Percentiles rank a stretch among this genome's conserved stretches.
phyloP scores from a whole-genome alignment of 805 yeast species.

The Kuraishia ogatae region DNA sequence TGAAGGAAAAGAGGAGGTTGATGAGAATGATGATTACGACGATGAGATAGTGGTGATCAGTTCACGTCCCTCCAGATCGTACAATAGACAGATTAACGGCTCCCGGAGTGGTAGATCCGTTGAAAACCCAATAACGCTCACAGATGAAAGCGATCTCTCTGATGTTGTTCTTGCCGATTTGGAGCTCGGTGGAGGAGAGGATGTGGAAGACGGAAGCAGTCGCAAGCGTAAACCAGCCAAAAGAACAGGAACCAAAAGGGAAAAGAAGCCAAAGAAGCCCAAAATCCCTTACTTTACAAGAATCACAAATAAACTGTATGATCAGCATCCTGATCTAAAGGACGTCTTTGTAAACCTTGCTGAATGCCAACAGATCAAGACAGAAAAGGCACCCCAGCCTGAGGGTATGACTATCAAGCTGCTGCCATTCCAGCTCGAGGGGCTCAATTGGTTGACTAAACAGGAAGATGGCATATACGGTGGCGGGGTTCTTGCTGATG shows the following conservation, averaged over 20 bases:
- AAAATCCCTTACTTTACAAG: constrained; percentile 63
- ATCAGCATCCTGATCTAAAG: constrained; percentile 70
- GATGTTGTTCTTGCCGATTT: constrained; percentile 8
- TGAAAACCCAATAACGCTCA: constrained; percentile 6
- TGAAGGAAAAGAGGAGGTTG: constrained; percentile 10
- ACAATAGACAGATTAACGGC: background rate
- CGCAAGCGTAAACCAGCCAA: constrained; percentile 3
- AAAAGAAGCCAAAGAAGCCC: constrained; percentile 31
- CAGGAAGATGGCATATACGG: constrained; percentile 74
- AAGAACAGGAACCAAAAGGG: constrained; percentile 14
- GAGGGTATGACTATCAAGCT: constrained; percentile 62
- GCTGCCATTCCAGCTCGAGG: constrained; percentile 90
- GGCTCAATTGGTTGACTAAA: constrained; percentile 76
- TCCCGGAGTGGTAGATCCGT: constrained; percentile 7
- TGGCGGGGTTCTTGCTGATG: constrained; percentile 96
- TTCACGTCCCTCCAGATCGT: constrained; percentile 1
- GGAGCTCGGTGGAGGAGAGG: constrained; percentile 1
- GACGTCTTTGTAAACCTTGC: constrained; percentile 63
- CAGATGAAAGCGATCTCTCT: constrained; percentile 11
- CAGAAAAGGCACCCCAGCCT: constrained; percentile 66
- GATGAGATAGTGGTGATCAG: constrained; percentile 15
- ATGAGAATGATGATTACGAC: constrained; percentile 8
- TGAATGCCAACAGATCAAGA: constrained; percentile 33
- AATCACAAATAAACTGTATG: constrained; percentile 58
- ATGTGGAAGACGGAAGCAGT: background rate